These are phyloP conservation scores for Boletus speciosus DNA, from an alignment of 768 basidiomycete species.

Conservation along the genomic window DNA sequence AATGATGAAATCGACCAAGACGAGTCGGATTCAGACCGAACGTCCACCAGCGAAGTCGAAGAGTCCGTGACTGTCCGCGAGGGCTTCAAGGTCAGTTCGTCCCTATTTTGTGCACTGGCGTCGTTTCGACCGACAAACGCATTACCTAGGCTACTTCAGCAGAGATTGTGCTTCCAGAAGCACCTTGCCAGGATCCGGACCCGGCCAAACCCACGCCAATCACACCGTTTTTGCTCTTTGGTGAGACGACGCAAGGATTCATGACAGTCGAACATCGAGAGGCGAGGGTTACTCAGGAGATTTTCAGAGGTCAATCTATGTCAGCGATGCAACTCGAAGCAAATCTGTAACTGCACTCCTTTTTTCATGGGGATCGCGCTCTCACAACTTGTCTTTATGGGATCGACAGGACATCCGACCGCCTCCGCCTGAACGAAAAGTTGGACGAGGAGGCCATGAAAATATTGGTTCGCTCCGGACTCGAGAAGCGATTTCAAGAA, in stretches of 20 bases:
- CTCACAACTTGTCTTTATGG: not conserved
- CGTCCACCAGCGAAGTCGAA: constrained; percentile 55
- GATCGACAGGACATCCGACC: constrained; percentile 18
- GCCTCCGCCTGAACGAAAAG: constrained; percentile 22
- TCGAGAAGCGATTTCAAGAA: constrained; percentile 24
- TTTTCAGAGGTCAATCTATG: not conserved
- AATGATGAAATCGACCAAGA: constrained; percentile 35
- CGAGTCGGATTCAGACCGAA: constrained; percentile 36
- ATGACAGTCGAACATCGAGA: constrained; percentile 31
- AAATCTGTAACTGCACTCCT: constrained; percentile 17
- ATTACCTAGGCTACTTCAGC: constrained; percentile 8
- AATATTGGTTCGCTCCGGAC: constrained; percentile 29
- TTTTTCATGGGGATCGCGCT: not conserved
- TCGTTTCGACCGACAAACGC: not conserved
- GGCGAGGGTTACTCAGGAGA: not conserved
- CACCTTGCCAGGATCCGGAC: constrained; percentile 2
- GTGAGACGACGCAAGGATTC: constrained; percentile 42
- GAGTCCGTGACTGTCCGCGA: constrained; percentile 42
- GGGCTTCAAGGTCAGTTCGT: constrained; percentile 45
- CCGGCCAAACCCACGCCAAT: constrained; percentile 5
- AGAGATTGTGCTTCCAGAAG: constrained; percentile 9
- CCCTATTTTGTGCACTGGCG: not conserved
- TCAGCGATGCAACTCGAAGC: constrained; percentile 10
- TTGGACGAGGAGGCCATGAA: constrained; percentile 26
- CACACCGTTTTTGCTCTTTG: constrained; percentile 33